A percentile compares a stretch with the other conserved stretches of the same genome.
These are phyloP conservation scores for Leucocoprinus leucothites DNA, from an alignment of 768 basidiomycete species.

Conservation along the genomic window DNA sequence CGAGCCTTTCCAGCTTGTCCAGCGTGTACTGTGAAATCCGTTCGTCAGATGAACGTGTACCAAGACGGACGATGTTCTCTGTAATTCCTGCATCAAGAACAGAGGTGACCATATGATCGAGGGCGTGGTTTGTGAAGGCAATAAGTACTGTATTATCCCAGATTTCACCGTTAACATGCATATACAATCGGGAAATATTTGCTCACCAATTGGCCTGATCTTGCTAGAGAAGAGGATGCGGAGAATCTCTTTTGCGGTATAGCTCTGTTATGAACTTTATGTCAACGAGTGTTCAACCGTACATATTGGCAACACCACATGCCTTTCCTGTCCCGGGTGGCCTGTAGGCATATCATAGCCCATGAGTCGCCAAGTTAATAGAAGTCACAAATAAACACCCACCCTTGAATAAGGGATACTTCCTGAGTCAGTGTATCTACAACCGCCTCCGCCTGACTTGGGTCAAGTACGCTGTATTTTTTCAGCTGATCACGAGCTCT, in stretches of 20 bases:
- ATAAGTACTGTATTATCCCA: conserved; percentile 21
- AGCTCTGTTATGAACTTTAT: conserved; percentile 40
- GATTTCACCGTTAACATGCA: neutral
- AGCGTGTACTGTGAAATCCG: conserved; percentile 59
- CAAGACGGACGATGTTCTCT: conserved; percentile 60
- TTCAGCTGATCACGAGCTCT: conserved; percentile 44
- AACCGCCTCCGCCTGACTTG: conserved; percentile 69
- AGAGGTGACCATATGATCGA: conserved; percentile 34
- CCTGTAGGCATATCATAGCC: conserved; percentile 26
- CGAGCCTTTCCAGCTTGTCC: conserved; percentile 50
- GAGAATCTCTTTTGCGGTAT: conserved; percentile 66
- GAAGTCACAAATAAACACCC: neutral
- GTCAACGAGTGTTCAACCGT: conserved; percentile 5
- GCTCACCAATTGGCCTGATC: conserved; percentile 41
- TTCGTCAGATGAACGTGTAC: conserved; percentile 60
- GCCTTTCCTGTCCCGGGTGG: conserved; percentile 83
- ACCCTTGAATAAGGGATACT: conserved; percentile 74
- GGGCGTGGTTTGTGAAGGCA: conserved; percentile 72
- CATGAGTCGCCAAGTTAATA: conserved; percentile 2
- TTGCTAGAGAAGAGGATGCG: conserved; percentile 57
- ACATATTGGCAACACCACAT: neutral
- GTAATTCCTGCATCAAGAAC: conserved; percentile 68
- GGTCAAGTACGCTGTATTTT: conserved; percentile 54
- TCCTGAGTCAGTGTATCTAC: conserved; percentile 59
- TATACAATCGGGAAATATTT: neutral